Evolutionary conservation across 371 early-diverging fungal genomes (phyloP), one percentile per base, ranked within the genome.

Genomic region (Circinella minor): DNA sequence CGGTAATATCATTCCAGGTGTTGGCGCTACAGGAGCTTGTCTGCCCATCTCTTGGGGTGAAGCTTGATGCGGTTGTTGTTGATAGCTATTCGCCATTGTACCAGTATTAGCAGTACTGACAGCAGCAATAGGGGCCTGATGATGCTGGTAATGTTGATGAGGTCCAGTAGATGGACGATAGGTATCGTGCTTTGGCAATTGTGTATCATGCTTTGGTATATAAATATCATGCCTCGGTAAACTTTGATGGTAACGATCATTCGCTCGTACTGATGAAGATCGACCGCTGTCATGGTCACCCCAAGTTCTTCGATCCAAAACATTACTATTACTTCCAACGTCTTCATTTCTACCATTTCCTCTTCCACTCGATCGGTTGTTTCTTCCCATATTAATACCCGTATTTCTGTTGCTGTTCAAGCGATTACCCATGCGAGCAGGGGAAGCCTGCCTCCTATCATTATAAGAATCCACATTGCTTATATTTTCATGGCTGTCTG

Each of bases 61-160:
- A 27, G 27, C 27, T 27, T 27, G 27, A 27, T 27, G 27, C 0
- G 65, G 51, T 62, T 39, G 20, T 55, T 14, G 20, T 55, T 20
- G 55, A 27, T 27, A 27, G 2, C 27, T 27, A 27, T 27, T 27
- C 2, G 27, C 27, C 27, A 27, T 27, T 27, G 27, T 27, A 27
- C 27, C 27, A 2, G 27, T 27, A 27, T 27, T 27, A 27, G 2
- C 27, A 27, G 27, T 27, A 27, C 27, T 27, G 2, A 27, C 27
- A n/a, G 27, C 48, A 62, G 43, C 63, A 55, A 5, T 27, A 60
- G 51, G 51, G 5, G 36, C 15, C 34, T 36, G 55, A 34, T 49
- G 20, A 8, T 38, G 66, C 37, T 61, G 48, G 18, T 37, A 62
- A 2, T 48, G 68, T 18, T 60, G 68, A 49, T 4, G 15, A 51